These are phyloP conservation scores for Boletus tomentosulus DNA, from an alignment of 768 basidiomycete species.

Conservation along the genomic window DNA sequence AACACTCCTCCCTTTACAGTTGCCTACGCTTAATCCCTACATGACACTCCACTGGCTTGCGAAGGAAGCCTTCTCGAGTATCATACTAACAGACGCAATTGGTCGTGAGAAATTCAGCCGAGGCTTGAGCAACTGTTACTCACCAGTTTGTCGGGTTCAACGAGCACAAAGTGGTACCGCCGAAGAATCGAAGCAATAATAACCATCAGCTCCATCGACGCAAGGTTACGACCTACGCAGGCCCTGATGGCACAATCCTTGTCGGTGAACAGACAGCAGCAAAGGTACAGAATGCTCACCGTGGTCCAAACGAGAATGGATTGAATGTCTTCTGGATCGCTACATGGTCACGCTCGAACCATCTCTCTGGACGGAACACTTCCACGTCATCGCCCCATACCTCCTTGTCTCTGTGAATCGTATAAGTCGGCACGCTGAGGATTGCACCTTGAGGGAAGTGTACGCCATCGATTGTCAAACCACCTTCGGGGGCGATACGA, in stretches of 20 bases:
- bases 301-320: slow-evolving; percentile 80
- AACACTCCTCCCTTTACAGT: slow-evolving; percentile 7
- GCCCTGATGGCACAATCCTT: slow-evolving; percentile 40
- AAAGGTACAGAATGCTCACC: slow-evolving; percentile 35
- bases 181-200: slow-evolving; percentile 80
- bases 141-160: slow-evolving; percentile 54
- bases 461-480: slow-evolving; percentile 49
- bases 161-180: slow-evolving; percentile 69
- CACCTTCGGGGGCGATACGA: slow-evolving; percentile 70
- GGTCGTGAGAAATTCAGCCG: slow-evolving; percentile 1
- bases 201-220: slow-evolving; percentile 71
- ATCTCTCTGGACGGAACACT: slow-evolving; percentile 76
- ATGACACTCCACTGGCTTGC: slow-evolving; percentile 72
- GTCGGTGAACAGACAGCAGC: neutral
- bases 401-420: slow-evolving; percentile 67
- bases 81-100: slow-evolving; percentile 44
- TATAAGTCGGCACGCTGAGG: slow-evolving; percentile 77
- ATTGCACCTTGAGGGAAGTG: slow-evolving; percentile 73
- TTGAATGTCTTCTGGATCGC: slow-evolving; percentile 73
- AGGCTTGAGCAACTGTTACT: slow-evolving; percentile 17
- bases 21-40: slow-evolving; percentile 72
- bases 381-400: slow-evolving; percentile 82
- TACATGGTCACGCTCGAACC: slow-evolving; percentile 68
- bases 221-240: slow-evolving; percentile 83
- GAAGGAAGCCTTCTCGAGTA: slow-evolving; percentile 81